phyloP scores from a whole-genome alignment of 2,329 filamentous ascomycete genomes.

The Neoarthrinium moseri region DNA sequence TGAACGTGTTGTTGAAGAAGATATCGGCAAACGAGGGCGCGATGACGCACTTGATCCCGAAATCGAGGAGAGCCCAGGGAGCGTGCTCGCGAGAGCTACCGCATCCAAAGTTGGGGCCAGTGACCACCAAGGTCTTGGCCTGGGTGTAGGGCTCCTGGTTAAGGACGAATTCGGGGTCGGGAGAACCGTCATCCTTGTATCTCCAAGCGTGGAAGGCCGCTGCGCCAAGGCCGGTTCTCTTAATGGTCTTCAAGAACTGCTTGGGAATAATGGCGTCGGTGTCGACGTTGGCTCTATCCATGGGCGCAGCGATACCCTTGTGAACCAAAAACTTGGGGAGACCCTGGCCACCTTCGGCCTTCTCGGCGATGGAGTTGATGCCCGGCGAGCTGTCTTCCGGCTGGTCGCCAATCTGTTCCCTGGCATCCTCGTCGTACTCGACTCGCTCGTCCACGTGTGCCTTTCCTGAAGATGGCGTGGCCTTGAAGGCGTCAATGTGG shows the following conservation, averaged over 20 bases:
- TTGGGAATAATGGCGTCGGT: slow-evolving; percentile 99
- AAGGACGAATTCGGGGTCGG: slow-evolving; percentile 81
- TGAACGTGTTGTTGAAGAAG: slow-evolving; percentile 99
- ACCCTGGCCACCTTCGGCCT: slow-evolving; percentile 54
- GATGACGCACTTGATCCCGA: slow-evolving; percentile 92
- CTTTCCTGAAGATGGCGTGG: slow-evolving; percentile 32
- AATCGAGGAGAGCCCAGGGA: slow-evolving; percentile 94
- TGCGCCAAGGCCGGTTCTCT: slow-evolving; percentile 86
- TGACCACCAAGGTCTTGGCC: slow-evolving; percentile 87
- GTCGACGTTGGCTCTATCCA: slow-evolving; percentile 89
- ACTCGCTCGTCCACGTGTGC: slow-evolving; percentile 53
- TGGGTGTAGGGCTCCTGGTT: slow-evolving; percentile 85
- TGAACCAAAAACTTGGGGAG: slow-evolving; percentile 82
- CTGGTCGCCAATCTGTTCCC: slow-evolving; percentile 54
- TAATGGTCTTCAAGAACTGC: slow-evolving; percentile 99
- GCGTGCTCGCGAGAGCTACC: slow-evolving; percentile 92
- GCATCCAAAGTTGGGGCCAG: slow-evolving; percentile 93
- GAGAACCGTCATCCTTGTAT: slow-evolving; percentile 69
- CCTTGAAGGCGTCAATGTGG: slow-evolving; percentile 56
- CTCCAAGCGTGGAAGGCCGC: slow-evolving; percentile 87
- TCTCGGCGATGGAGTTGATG: slow-evolving; percentile 57
- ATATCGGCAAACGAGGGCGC: slow-evolving; percentile 82
- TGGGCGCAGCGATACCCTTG: slow-evolving; percentile 82
- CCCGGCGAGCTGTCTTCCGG: slow-evolving; percentile 64
- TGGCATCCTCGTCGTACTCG: slow-evolving; percentile 49